phyloP scores from a whole-genome alignment of 1,139 yeast species.

The Candida sp. region DNA sequence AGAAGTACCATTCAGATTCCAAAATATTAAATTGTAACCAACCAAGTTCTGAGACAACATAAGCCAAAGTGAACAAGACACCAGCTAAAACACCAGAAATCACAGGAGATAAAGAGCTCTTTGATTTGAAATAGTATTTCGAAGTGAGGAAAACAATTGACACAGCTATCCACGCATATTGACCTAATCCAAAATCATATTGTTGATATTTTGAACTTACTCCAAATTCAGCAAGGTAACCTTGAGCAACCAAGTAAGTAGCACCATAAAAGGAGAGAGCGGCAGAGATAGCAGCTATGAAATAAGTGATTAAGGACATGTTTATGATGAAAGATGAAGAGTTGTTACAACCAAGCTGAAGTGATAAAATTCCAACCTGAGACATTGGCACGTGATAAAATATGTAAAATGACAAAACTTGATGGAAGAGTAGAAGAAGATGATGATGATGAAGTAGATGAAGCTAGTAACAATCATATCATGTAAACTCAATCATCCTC shows the following conservation, averaged over 20 bases:
- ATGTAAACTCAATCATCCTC: too few species aligned
- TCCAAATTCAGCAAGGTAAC: not conserved
- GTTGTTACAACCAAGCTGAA: too few species aligned
- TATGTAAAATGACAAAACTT: too few species aligned
- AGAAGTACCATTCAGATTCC: slow-evolving; percentile 2
- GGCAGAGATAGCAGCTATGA: not conserved
- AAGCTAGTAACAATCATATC: too few species aligned
- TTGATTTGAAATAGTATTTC: not conserved
- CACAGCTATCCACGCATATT: not conserved
- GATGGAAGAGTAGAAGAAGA: too few species aligned
- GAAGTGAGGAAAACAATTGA: not conserved
- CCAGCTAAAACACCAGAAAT: not conserved
- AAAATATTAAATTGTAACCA: not conserved
- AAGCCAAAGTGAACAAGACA: not conserved
- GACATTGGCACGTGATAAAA: too few species aligned
- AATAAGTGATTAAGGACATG: not conserved
- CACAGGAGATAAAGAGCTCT: not conserved
- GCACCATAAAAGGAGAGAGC: not conserved
- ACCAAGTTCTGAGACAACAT: not conserved
- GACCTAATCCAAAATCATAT: not conserved
- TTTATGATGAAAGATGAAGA: not conserved
- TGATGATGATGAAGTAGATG: too few species aligned
- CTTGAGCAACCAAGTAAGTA: not conserved
- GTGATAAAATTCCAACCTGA: too few species aligned
- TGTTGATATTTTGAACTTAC: not conserved